These are phyloP conservation scores for Plasmodium berghei DNA, from an alignment of 169 alveolate genomes.

Conservation along the genomic window DNA sequence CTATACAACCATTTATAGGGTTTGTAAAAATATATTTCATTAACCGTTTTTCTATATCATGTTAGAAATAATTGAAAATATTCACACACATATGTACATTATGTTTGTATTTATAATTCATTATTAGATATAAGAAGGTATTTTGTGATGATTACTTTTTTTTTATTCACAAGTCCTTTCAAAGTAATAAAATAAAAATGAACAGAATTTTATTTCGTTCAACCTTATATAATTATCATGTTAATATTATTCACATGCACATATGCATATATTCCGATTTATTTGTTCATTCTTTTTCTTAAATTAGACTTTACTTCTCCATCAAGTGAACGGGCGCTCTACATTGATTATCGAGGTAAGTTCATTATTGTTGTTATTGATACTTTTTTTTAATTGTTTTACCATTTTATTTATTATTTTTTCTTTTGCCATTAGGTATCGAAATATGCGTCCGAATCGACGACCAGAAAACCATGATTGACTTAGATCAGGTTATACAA, in stretches of 20 bases:
- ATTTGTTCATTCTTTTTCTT: constrained; percentile 4
- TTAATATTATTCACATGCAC: no score
- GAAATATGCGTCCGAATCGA: constrained; percentile 48
- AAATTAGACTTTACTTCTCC: constrained; percentile 17
- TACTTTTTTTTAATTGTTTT: no score
- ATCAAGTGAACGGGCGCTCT: constrained; percentile 35
- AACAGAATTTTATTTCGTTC: neutral
- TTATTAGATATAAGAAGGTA: constrained; percentile 35
- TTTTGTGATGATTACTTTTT: constrained; percentile 45
- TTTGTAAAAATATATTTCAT: constrained; percentile 6
- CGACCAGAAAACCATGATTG: constrained; percentile 50
- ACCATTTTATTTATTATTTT: constrained; percentile 4
- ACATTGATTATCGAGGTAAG: constrained; percentile 44
- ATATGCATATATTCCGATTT: no score
- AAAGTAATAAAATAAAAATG: constrained; percentile 29
- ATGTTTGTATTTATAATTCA: neutral
- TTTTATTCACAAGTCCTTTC: constrained; percentile 67
- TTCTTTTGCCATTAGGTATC: constrained; percentile 12
- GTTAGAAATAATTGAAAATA: neutral
- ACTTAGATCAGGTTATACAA: constrained; percentile 43
- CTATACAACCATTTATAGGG: constrained; percentile 74
- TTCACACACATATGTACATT: neutral
- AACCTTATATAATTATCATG: no score
- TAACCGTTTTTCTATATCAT: neutral
- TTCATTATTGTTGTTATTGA: no score